These are phyloP conservation scores for Apiospora pterosperma DNA, from an alignment of 2,329 filamentous ascomycete genomes.

Conservation along the genomic window DNA sequence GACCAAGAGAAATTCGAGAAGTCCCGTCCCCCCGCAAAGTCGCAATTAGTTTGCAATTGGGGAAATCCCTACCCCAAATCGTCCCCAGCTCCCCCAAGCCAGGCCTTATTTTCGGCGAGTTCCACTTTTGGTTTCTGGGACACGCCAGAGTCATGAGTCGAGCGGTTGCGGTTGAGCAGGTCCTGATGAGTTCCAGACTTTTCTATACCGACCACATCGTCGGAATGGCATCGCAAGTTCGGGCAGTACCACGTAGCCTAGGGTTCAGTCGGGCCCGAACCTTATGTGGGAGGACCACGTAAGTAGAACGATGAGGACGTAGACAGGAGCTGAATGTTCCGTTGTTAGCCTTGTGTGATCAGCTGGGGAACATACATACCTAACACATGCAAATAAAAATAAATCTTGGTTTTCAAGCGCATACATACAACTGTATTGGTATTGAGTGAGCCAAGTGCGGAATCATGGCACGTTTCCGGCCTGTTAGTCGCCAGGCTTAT, in stretches of 20 bases:
- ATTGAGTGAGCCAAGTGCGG: neutral
- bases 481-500: neutral
- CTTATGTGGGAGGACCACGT: neutral
- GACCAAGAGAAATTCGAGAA: too few species aligned
- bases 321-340: neutral
- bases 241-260: neutral
- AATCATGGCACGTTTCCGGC: neutral
- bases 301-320: neutral
- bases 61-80: neutral
- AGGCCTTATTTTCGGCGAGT: neutral
- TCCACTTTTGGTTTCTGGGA: neutral
- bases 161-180: neutral
- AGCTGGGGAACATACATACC: neutral
- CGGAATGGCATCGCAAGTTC: neutral
- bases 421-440: neutral
- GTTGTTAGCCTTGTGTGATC: neutral
- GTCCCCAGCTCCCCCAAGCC: neutral
- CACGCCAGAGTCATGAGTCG: neutral
- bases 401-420: too few species aligned
- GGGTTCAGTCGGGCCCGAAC: neutral
- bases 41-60: neutral
- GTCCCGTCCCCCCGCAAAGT: neutral
- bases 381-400: neutral
- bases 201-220: neutral
- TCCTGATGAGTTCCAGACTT: neutral